Evolutionary conservation across 148 eudicot genomes (phyloP), one percentile per base, ranked within the genome.

Genomic region (Rhododendron kiyosumense): DNA sequence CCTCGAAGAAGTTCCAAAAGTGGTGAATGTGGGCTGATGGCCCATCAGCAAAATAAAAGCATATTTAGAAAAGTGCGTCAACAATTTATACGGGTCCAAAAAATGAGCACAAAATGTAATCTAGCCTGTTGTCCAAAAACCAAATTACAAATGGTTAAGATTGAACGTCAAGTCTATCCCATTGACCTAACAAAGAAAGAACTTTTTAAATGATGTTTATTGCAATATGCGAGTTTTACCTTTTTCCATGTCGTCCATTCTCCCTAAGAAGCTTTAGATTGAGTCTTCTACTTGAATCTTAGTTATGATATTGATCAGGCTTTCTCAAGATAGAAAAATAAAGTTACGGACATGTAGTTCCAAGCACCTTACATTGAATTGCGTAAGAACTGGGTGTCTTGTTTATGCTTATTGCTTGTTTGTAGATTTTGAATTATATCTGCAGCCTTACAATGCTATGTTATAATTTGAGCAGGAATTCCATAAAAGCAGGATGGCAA

Each of bases 401-500:
- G 11, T 71, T 28, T 32, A 22, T 75, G 34, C 38, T 71, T 32
- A 13, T 20, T 30, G 74, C 76, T 51, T 32, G 51, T 13, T 20
- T 12, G 36, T 17, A 41, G 48, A 48, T 30, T 48, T 74, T 34
- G 10, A 51, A 18, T 46, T 26, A 67, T 26, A 7, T 17, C n/a
- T 75, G 74, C 26, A 78, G 49, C 83, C 12, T 43, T 78, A 78
- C 46, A 22, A 41, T 65, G 48, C 32, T 75, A 49, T 77, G 24
- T 69, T 84, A 7, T 85, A 49, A 14, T 84, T 84, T 91, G 83
- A 52, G 86, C 94, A 97, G 98, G 99, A 97, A 89, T 95, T 97
- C 83, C 94, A 95, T 88, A 97, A 97, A 90, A 97, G 87, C 87
- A 91, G 98, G 90, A 92, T 97, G 91, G 92, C 96, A 67, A 90